Percentiles rank a stretch among this genome's conserved stretches.
These are phyloP conservation scores for Aspergillus fumigatiaffinis DNA, from an alignment of 2,329 filamentous ascomycete genomes.

Conservation along the genomic window DNA sequence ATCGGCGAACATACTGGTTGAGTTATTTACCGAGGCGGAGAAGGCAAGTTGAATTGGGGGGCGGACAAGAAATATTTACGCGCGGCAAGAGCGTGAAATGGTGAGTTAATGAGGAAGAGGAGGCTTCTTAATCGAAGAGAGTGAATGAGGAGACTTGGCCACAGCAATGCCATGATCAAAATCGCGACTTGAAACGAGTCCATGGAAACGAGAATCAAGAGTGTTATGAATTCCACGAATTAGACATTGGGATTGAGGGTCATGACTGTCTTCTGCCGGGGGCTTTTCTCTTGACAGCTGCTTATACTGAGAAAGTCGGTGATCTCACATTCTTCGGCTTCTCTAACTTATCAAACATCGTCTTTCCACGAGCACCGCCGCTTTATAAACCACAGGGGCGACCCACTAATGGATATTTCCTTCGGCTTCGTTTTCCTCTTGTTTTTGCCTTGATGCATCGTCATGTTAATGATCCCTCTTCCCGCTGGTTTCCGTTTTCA, in stretches of 20 bases:
- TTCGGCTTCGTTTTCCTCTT: not conserved
- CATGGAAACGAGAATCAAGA: conserved; percentile 29
- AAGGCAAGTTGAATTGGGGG: not conserved
- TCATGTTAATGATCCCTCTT: conserved; percentile 4
- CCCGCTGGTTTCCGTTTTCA: conserved; percentile 3
- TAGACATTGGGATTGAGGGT: conserved; percentile 17
- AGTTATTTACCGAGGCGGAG: not conserved
- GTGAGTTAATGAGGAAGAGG: conserved; percentile 8
- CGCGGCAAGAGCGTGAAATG: not conserved
- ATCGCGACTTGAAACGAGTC: conserved; percentile 21
- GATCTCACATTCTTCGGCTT: conserved; percentile 6
- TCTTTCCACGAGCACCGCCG: conserved; percentile 14
- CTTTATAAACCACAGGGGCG: conserved; percentile 34
- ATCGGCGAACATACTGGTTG: not conserved
- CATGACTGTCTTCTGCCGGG: conserved; percentile 5
- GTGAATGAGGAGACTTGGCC: not conserved
- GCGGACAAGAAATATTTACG: not conserved
- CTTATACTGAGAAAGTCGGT: conserved; percentile 5
- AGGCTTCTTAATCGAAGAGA: not conserved
- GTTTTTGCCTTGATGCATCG: conserved; percentile 1
- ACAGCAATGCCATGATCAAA: not conserved
- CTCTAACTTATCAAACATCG: conserved; percentile 5
- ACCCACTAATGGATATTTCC: conserved; percentile 29
- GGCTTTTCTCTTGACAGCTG: conserved; percentile 2
- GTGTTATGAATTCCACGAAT: conserved; percentile 31